Percentiles rank a stretch among this genome's conserved stretches.
Evolutionary conservation across 495 filamentous ascomycete species (phyloP).

Genomic region (Chaetomium cochliodes): DNA sequence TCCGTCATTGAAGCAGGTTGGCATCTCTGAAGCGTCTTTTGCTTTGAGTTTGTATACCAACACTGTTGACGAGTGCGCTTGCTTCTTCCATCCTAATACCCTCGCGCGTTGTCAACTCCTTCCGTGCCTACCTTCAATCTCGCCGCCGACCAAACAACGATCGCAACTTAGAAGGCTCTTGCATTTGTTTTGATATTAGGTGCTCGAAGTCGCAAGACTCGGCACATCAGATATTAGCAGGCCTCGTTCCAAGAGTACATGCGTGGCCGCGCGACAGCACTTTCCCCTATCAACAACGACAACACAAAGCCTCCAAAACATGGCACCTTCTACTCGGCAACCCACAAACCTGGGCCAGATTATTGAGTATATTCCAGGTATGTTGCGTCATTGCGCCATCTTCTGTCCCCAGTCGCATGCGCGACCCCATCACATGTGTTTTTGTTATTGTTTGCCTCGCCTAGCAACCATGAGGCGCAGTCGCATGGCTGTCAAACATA

Average conservation of each 20-base stretch:
- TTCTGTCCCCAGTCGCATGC: not conserved
- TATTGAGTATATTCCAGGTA: constrained; percentile 60
- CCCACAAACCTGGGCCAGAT: constrained; percentile 51
- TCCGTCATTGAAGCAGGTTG: constrained; percentile 12
- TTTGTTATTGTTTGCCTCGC: constrained; percentile 14
- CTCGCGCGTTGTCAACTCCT: not conserved
- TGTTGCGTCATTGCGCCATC: constrained; percentile 11
- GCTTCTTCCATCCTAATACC: not conserved
- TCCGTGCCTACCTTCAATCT: not conserved
- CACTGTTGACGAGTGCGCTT: not conserved
- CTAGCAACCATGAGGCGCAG: constrained; percentile 1
- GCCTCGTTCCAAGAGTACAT: not conserved
- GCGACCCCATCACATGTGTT: not conserved
- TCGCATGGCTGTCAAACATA: constrained; percentile 14
- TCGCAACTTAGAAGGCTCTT: not conserved
- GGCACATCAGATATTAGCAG: not conserved
- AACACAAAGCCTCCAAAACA: constrained; percentile 29
- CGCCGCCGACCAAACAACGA: not conserved
- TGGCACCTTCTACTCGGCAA: constrained; percentile 46
- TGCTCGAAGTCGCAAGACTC: constrained; percentile 1
- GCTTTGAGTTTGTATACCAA: not conserved
- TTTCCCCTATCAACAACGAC: not conserved
- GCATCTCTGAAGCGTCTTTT: not conserved
- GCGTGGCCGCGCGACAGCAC: not conserved
- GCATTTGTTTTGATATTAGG: not conserved